Base-by-base conservation (phyloP, 495 filamentous ascomycete species). In the Oidiodendron maius region DNA sequence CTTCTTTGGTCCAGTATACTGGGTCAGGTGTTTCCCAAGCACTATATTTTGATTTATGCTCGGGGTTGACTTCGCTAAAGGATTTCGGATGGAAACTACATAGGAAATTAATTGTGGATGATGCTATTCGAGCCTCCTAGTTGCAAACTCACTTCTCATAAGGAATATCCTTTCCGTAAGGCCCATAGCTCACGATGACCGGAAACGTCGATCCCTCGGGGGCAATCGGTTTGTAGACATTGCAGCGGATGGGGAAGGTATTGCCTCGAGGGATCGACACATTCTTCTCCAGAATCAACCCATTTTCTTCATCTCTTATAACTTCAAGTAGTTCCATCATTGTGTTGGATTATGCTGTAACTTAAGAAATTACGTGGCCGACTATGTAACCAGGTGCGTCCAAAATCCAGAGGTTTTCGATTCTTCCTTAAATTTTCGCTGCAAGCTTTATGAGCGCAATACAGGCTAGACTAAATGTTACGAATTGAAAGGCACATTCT, bases 21-120 rank as follows among this genome's bases (percentile, higher is more conserved):
- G 73, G 71, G 54, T 75, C 71, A 1, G 63, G 64, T 0, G 63
- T 72, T 42, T 76, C 73, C 51, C 71, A 76, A 2, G 56, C 52
- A 21, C 44, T 49, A 24, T 59, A 50, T 47, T 52, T 51, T 1
- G 40, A 46, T 22, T 50, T 52, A 35, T 77, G 72, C 37, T 64
- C 64, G 3, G 69, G 67, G 54, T 77, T 76, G 3, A 77, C 56
- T 42, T 77, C 68, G 21, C 48, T 23, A 25, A 71, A 77, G 30
- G 62, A 66, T 10, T 51, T 40, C 0, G 61, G 36, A 46, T 66
- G 62, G 57, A 82, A 78, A 8, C 55, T 57, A n/a, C n/a, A n/a
- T n/a, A n/a, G n/a, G n/a, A n/a, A n/a, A n/a, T n/a, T n/a, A n/a
- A n/a, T n/a, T n/a, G n/a, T n/a, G n/a, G n/a, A n/a, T n/a, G n/a